A percentile compares a stretch with the other conserved stretches of the same genome.
Conservation (phyloP, 768 basidiomycete species). For the Lactarius sanguifluus region DNA sequence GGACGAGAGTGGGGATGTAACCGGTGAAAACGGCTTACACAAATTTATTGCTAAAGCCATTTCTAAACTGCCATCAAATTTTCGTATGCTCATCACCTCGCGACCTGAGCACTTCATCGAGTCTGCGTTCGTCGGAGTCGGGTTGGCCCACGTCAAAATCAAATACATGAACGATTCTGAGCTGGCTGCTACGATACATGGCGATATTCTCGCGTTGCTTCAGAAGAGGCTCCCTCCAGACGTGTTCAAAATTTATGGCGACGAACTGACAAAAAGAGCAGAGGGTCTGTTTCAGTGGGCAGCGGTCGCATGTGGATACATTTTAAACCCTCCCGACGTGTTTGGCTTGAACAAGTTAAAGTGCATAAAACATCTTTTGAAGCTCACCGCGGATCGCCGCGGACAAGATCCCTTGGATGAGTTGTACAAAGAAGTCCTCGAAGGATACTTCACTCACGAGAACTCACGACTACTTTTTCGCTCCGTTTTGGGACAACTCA, state of each 20-base stretch:
- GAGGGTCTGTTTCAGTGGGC: constrained; percentile 3
- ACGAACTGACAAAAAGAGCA: neutral
- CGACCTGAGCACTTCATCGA: neutral
- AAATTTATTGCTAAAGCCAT: neutral
- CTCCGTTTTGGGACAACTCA: neutral
- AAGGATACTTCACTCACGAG: neutral
- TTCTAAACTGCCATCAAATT: neutral
- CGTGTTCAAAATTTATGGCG: neutral
- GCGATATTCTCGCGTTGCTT: neutral
- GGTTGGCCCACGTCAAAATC: neutral
- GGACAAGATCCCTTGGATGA: neutral
- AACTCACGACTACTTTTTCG: neutral
- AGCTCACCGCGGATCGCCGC: neutral
- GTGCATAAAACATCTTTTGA: neutral
- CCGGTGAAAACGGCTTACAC: neutral
- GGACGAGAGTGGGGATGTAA: neutral
- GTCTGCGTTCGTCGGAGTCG: neutral
- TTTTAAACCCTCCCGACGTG: neutral
- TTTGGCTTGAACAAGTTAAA: neutral
- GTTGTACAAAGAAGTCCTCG: neutral
- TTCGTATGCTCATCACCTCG: neutral
- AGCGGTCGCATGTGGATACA: neutral
- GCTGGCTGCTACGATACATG: neutral
- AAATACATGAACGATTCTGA: neutral
- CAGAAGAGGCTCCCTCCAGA: neutral